phyloP scores from a whole-genome alignment of 495 filamentous ascomycete genomes.

The Aspergillus incahuasiensis region DNA sequence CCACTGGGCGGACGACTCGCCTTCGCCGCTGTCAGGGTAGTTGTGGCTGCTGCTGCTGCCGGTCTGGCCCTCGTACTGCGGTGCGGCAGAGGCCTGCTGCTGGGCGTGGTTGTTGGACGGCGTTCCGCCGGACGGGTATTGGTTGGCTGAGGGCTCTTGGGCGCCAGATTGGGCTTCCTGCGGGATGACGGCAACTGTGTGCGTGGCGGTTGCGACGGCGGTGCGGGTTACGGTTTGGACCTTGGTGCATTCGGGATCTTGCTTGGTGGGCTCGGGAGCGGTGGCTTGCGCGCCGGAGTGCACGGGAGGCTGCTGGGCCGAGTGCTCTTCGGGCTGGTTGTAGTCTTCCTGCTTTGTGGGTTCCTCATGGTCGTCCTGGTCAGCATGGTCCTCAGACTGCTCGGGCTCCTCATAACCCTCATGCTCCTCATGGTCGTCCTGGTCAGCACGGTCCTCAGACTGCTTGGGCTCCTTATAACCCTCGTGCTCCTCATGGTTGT shows the following conservation, averaged over 20 bases:
- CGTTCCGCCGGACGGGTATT: not conserved
- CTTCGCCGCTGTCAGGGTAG: not conserved
- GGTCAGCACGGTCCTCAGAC: too few relatives aligned
- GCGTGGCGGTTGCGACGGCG: conserved; percentile 1
- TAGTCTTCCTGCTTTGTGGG: not conserved
- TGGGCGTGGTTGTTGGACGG: not conserved
- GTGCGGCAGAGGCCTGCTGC: not conserved
- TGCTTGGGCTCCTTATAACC: too few relatives aligned
- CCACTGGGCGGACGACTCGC: too few relatives aligned
- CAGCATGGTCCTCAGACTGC: not conserved
- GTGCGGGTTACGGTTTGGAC: conserved; percentile 24
- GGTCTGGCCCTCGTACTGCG: not conserved
- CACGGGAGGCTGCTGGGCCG: too few relatives aligned
- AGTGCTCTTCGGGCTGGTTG: not conserved
- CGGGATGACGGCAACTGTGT: not conserved
- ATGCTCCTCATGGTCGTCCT: too few relatives aligned
- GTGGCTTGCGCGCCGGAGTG: too few relatives aligned
- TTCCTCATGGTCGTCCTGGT: not conserved
- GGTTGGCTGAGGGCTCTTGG: not conserved
- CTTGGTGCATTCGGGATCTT: conserved; percentile 4
- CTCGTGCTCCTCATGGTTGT: too few relatives aligned
- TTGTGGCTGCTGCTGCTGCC: not conserved
- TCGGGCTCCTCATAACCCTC: too few relatives aligned
- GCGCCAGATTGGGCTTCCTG: not conserved
- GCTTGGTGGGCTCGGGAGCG: not conserved